A percentile compares a stretch with the other conserved stretches of the same genome.
Conservation (phyloP, 1,284 basidiomycete species). For the Cutaneotrichosporon mucoides region DNA sequence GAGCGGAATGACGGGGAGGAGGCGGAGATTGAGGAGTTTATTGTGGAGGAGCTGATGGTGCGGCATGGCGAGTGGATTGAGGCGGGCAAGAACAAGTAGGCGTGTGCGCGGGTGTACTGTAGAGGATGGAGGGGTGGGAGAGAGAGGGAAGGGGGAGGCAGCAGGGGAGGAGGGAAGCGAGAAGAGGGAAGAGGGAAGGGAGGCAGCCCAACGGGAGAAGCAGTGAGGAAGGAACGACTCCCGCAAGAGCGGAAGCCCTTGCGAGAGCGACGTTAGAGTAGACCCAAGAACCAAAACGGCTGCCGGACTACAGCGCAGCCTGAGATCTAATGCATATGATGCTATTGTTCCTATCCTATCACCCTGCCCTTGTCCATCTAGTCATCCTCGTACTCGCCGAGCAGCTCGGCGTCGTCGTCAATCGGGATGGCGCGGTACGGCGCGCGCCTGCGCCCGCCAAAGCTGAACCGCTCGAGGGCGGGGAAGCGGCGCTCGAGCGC, state of each 20-base stretch:
- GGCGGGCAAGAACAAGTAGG: neutral
- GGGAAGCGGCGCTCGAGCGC: slow-evolving; percentile 55
- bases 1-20: slow-evolving; percentile 7
- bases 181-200: too few species aligned
- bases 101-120: too few species aligned
- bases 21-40: slow-evolving; percentile 83
- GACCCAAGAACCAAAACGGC: too few species aligned
- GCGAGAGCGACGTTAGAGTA: too few species aligned
- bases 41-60: slow-evolving; percentile 67
- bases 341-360: neutral
- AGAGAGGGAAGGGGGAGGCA: neutral
- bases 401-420: slow-evolving; percentile 67
- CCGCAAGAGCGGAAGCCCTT: too few species aligned
- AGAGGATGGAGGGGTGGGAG: neutral
- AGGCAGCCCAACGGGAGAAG: too few species aligned
- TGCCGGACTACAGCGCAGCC: too few species aligned
- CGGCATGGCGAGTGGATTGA: slow-evolving; percentile 69
- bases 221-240: too few species aligned
- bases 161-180: too few species aligned
- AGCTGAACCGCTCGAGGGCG: slow-evolving; percentile 45
- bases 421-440: slow-evolving; percentile 79
- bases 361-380: neutral
- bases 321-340: neutral
- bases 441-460: slow-evolving; percentile 48
- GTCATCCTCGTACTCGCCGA: slow-evolving; percentile 38